Evolutionary conservation across 495 filamentous ascomycete genomes (phyloP).

Genomic region (Xylaria cubensis): DNA sequence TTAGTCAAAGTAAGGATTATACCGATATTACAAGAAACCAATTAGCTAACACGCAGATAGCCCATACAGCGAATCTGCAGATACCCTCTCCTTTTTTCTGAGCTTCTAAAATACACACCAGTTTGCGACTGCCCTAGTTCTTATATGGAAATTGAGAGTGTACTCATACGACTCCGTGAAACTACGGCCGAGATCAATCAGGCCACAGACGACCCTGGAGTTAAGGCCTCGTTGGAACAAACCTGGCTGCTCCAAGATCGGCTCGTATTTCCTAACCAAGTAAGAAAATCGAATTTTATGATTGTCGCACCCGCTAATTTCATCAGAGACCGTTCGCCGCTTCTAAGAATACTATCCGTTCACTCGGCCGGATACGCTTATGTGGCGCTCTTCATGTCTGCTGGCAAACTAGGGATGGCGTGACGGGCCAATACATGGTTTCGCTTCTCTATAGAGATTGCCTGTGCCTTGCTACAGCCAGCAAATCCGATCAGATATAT

Average conservation of each 20-base stretch:
- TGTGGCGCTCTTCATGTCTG: constrained; percentile 89
- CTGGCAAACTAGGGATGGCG: constrained; percentile 71
- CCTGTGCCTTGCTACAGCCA: constrained; percentile 74
- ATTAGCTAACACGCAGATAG: constrained; percentile 53
- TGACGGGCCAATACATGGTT: constrained; percentile 82
- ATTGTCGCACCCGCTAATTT: constrained; percentile 30
- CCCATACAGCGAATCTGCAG: constrained; percentile 93
- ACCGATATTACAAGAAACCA: neutral
- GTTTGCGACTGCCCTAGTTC: constrained; percentile 82
- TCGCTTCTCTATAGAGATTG: constrained; percentile 85
- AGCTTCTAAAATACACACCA: constrained; percentile 81
- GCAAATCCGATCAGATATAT: constrained; percentile 66
- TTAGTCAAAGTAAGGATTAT: constrained; percentile 76
- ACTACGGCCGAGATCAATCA: constrained; percentile 77
- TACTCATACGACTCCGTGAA: constrained; percentile 73
- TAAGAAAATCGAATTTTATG: constrained; percentile 42
- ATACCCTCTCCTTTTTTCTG: constrained; percentile 86
- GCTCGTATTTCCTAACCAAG: constrained; percentile 73
- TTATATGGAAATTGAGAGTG: constrained; percentile 77
- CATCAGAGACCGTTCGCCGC: constrained; percentile 50
- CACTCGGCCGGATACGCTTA: constrained; percentile 80
- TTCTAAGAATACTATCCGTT: constrained; percentile 65
- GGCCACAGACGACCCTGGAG: constrained; percentile 68
- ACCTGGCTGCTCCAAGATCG: constrained; percentile 82
- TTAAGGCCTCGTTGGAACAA: constrained; percentile 67